phyloP scores from a whole-genome alignment of 768 basidiomycete genomes.

The Trametes maxima region DNA sequence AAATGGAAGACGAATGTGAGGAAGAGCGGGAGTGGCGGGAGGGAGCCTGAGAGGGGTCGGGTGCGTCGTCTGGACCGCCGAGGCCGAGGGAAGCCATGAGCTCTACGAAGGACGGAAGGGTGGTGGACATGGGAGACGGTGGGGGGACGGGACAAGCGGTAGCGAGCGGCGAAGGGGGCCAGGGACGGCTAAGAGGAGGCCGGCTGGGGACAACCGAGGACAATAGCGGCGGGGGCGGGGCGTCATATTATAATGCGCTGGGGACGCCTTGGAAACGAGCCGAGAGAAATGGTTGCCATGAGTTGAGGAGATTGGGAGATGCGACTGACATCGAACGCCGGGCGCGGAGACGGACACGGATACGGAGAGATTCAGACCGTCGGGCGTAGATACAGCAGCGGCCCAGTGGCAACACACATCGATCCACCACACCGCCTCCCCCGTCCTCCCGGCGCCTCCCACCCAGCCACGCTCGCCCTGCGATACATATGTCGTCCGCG shows the following conservation, averaged over 20 bases:
- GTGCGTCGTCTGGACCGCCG: conserved; percentile 47
- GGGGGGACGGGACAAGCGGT: conserved; percentile 20
- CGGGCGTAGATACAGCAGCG: not conserved
- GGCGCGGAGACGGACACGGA: not conserved
- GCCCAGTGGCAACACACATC: not conserved
- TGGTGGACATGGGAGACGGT: conserved; percentile 55
- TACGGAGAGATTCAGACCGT: not conserved
- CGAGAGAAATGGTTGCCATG: conserved; percentile 34
- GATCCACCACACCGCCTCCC: not conserved
- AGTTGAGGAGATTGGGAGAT: conserved; percentile 20
- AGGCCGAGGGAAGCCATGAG: conserved; percentile 85
- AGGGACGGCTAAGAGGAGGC: conserved; percentile 33
- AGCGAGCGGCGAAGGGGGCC: conserved; percentile 4
- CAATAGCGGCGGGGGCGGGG: conserved; percentile 14
- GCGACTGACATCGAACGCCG: conserved; percentile 13
- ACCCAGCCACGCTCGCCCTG: not conserved
- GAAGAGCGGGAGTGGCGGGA: conserved; percentile 46
- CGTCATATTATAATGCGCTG: conserved; percentile 19
- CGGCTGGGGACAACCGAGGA: conserved; percentile 15
- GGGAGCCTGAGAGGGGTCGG: conserved; percentile 14
- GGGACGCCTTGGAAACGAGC: conserved; percentile 31
- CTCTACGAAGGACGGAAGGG: conserved; percentile 85
- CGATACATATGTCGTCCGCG: conserved; percentile 6
- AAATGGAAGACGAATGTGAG: conserved; percentile 36
- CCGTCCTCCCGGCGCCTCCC: not conserved